Conservation (phyloP, 805 yeast genomes). For the Jamesozyma lodderae region DNA sequence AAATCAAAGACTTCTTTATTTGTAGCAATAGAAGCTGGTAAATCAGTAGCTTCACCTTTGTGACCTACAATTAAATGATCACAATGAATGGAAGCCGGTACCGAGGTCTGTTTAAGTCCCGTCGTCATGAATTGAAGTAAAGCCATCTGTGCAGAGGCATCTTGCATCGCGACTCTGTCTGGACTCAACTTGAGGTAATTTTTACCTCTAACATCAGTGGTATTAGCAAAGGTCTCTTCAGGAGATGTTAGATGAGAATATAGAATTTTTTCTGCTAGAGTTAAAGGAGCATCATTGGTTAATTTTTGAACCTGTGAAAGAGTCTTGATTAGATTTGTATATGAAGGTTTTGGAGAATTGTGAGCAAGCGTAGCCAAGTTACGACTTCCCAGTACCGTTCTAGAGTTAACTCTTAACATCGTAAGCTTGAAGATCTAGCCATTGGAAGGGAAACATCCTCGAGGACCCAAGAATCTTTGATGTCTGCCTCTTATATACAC, state of each 20-base stretch:
- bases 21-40: conserved; percentile 68
- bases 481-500: too few species aligned
- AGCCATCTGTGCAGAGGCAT: conserved; percentile 99
- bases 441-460: too few species aligned
- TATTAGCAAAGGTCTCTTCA: conserved; percentile 59
- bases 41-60: conserved; percentile 80
- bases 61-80: conserved; percentile 97
- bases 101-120: conserved; percentile 76
- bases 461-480: too few species aligned
- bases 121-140: conserved; percentile 96
- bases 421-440: too few species aligned
- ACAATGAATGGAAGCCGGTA: conserved; percentile 95
- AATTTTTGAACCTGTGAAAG: conserved; percentile 55
- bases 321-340: conserved; percentile 59
- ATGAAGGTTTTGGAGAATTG: conserved; percentile 78
- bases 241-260: conserved; percentile 90
- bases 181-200: conserved; percentile 89
- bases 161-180: conserved; percentile 99
- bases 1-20: conserved; percentile 95
- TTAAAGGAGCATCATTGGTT: conserved; percentile 65
- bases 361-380: too few species aligned
- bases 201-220: conserved; percentile 62
- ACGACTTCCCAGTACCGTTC: too few species aligned
- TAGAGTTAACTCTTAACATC: too few species aligned
- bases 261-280: conserved; percentile 88